Evolutionary conservation across 164 flowering plant species (phyloP), one percentile per base, ranked within the genome.

Genomic region (Stephania cephalantha): DNA sequence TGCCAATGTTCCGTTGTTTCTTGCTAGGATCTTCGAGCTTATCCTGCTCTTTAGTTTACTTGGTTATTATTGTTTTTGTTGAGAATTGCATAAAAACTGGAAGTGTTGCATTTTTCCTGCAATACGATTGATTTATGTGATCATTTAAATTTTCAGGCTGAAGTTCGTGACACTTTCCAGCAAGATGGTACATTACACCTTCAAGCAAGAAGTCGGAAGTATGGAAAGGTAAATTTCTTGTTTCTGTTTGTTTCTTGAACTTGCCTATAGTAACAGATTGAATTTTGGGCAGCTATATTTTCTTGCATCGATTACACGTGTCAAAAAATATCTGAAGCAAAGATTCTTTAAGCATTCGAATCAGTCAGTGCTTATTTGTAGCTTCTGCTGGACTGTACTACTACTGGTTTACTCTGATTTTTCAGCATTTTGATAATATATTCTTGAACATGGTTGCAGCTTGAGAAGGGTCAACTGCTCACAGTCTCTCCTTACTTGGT

Each of bases 171-270:
- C 20, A 61, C 66, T 80, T 82, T 88, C 71, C 97, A 92, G 85
- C 86, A 87, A 79, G 97, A 96, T 85, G 97, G 98, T 73, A 87
- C 88, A 75, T 80, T 91, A 72, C 98, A 96, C 72, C 90, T 96
- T 66, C 99, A 96, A 84, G 98, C 99, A 78, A 87, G 99, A 85
- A 96, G 98, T 83, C 97, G 91, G 79, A 94, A 96, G 81, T 96
- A 96, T 90, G 98, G 98, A 71, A 96, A 94, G 99, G 99, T 94
- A 7, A 5, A 18, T 50, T 74, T 72, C 22, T 68, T 75, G 8
- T 46, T 25, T 61, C 25, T 61, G 8, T 18, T 61, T 61, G 20
- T 61, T 25, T 61, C 25, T 17, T 61, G 1, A 61, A 61, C 20
- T 61, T 17, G 25, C 66, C n/a, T 61, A n/a, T 20, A n/a, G 9